phyloP scores from a whole-genome alignment of 1,284 basidiomycete genomes.

The Hemileia vastatrix region DNA sequence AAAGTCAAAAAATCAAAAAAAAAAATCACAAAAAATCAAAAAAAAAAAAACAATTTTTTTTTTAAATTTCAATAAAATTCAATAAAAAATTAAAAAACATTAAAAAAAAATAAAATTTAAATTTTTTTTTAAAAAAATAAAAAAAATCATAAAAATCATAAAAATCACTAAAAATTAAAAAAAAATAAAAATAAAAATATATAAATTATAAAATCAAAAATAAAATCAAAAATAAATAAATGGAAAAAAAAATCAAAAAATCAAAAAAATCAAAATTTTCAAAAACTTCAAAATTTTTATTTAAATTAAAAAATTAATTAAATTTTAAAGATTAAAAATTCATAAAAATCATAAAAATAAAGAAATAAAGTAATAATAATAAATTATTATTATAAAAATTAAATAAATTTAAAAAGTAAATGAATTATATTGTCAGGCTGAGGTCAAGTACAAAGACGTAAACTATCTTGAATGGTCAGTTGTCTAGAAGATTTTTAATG shows the following conservation, averaged over 20 bases:
- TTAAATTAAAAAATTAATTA: not conserved
- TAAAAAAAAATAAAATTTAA: not conserved
- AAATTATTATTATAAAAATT: constrained; percentile 8
- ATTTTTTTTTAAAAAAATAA: not conserved
- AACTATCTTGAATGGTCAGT: too few species aligned
- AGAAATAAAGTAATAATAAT: constrained; percentile 8
- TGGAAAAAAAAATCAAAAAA: constrained; percentile 1
- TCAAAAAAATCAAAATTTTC: not conserved
- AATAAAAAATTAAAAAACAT: not conserved
- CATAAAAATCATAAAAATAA: not conserved
- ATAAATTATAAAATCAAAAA: not conserved
- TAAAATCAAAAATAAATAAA: not conserved
- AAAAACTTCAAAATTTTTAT: not conserved
- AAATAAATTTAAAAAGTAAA: constrained; percentile 12
- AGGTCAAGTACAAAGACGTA: too few species aligned
- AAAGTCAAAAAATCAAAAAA: not conserved
- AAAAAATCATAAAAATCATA: constrained; percentile 5
- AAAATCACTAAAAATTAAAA: constrained; percentile 6
- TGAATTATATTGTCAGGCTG: too few species aligned
- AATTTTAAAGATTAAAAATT: constrained; percentile 3
- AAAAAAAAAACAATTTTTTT: too few species aligned
- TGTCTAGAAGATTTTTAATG: too few species aligned
- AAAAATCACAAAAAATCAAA: not conserved
- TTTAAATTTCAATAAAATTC: too few species aligned
- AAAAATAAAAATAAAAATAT: not conserved